Evolutionary conservation across 2,329 filamentous ascomycete genomes (phyloP), one percentile per base, ranked within the genome.

Genomic region (Aureobasidium mangrovei): DNA sequence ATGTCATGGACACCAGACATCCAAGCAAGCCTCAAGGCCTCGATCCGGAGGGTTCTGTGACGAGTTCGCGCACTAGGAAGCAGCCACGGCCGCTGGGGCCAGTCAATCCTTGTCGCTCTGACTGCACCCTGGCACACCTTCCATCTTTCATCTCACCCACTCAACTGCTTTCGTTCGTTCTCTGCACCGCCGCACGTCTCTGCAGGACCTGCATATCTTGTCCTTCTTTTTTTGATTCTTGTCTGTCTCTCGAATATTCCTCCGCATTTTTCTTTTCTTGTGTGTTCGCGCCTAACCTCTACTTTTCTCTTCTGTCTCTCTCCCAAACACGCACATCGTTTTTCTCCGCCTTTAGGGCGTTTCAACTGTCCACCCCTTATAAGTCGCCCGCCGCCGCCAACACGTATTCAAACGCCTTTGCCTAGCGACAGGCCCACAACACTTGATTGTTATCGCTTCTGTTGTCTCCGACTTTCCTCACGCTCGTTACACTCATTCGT

Each of bases 331-430:
- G 4, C 46, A 52, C 36, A 52, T 33, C 38, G 47, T 52, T 29
- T n/a, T 52, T 42, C 38, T 52, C 39, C 47, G 39, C 47, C 18
- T 44, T 42, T 51, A 51, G 47, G 28, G 38, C 47, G 47, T 51
- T 51, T 44, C 49, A 44, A 44, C 39, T 18, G 31, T 24, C 49
- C 49, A 43, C 49, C 49, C 49, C 49, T 44, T 36, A 43, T 53
- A 40, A 12, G n/a, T 12, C 7, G n/a, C n/a, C 38, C 38, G n/a
- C 31, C 49, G 49, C 49, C 40, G 47, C 47, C 49, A 40, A 43
- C 40, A 44, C n/a, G 44, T 36, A 53, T 29, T 7, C 47, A 18
- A 51, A 51, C 47, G 47, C 4, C 24, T 33, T 51, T 51, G 47
- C 40, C 28, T 24, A 33, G 32, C 40, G 40, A 53, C 39, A 18